These are phyloP conservation scores for Solanum pimpinellifolium DNA, from an alignment of 257 asterid genomes.

Conservation along the genomic window DNA sequence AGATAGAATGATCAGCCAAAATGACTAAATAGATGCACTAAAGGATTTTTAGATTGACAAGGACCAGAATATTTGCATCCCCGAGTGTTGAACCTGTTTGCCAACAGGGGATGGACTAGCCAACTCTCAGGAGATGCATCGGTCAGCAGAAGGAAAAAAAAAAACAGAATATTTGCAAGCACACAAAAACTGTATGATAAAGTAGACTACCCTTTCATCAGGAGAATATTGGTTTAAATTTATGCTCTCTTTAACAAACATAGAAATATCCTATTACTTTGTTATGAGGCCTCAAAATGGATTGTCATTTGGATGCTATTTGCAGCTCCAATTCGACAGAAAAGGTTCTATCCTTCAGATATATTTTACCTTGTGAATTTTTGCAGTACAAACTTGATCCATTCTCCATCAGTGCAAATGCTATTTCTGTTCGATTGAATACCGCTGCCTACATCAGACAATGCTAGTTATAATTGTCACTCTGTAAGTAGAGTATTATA, in stretches of 20 bases:
- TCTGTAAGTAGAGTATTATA: background rate
- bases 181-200: background rate
- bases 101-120: background rate
- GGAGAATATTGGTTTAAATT: background rate
- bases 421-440: conserved; percentile 87
- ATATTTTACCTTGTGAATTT: conserved; percentile 76
- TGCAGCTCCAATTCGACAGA: background rate
- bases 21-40: background rate
- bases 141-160: background rate
- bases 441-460: conserved; percentile 71
- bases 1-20: background rate
- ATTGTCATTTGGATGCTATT: background rate
- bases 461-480: background rate
- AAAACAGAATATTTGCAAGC: background rate
- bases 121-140: background rate
- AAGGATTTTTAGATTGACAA: background rate
- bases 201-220: background rate
- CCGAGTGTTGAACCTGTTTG: background rate
- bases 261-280: background rate
- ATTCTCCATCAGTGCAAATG: conserved; percentile 78
- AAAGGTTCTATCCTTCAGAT: background rate
- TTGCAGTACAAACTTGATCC: conserved; percentile 66
- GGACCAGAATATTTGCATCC: background rate
- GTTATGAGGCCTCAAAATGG: background rate
- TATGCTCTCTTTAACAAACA: background rate